These are phyloP conservation scores for Stephania cephalantha DNA, from an alignment of 164 flowering plant genomes.

Conservation along the genomic window DNA sequence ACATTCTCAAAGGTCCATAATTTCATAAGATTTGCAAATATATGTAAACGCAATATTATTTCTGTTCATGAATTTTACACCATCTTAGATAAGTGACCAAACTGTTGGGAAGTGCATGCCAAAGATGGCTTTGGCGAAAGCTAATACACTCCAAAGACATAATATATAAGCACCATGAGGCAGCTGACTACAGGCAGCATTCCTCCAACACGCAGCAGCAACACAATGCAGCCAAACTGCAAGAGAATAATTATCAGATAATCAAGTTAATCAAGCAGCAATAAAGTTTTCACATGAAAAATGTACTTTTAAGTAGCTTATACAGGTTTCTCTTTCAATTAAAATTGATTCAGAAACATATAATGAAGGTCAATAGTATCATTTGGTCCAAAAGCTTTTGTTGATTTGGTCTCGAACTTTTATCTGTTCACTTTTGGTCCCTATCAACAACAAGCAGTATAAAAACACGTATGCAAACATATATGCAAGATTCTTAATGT, in stretches of 20 bases:
- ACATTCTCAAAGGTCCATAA: neutral
- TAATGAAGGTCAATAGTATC: too few species aligned
- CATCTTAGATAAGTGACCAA: neutral
- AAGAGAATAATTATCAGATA: neutral
- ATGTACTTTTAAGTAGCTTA: too few species aligned
- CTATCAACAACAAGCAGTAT: too few species aligned
- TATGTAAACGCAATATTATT: neutral
- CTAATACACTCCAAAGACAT: neutral
- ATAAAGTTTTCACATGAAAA: too few species aligned
- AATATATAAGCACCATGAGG: neutral
- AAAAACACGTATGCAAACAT: too few species aligned
- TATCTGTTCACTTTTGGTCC: too few species aligned
- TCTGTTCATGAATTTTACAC: neutral
- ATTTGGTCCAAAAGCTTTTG: too few species aligned
- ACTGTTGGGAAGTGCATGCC: neutral
- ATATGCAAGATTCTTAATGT: too few species aligned
- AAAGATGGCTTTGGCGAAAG: neutral
- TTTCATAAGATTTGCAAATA: neutral
- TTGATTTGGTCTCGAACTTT: too few species aligned
- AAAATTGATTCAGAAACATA: too few species aligned
- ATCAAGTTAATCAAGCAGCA: too few species aligned
- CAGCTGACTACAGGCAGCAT: slow-evolving; percentile 17
- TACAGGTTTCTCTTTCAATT: too few species aligned
- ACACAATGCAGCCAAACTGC: slow-evolving; percentile 29
- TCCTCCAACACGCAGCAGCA: slow-evolving; percentile 31